Percentiles rank a stretch among this genome's conserved stretches.
Evolutionary conservation across 2,329 filamentous ascomycete species (phyloP).

Genomic region (Colletotrichum navitas): DNA sequence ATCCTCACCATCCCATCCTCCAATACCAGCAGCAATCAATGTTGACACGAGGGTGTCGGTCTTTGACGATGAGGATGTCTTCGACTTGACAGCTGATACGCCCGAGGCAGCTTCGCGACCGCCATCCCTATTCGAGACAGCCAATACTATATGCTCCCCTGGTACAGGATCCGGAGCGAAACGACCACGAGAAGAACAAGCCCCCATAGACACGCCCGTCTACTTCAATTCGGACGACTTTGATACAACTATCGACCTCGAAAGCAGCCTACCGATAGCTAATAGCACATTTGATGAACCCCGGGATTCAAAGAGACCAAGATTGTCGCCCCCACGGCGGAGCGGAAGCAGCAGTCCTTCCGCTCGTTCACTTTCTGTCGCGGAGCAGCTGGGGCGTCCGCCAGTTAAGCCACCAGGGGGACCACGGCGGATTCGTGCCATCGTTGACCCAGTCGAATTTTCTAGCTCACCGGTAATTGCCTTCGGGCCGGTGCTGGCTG

Average conservation of each 20-base stretch:
- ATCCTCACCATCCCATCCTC: conserved; percentile 16
- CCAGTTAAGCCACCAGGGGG: background rate
- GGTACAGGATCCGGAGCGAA: background rate
- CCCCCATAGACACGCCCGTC: conserved; percentile 41
- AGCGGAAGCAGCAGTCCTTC: background rate
- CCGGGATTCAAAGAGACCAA: conserved; percentile 49
- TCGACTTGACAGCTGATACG: conserved; percentile 42
- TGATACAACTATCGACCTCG: conserved; percentile 55
- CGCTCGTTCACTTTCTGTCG: conserved; percentile 11
- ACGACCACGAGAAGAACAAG: conserved; percentile 24
- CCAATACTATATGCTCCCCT: background rate
- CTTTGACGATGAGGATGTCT: conserved; percentile 37
- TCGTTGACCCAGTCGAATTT: conserved; percentile 51
- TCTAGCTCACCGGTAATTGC: conserved; percentile 51
- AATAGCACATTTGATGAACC: conserved; percentile 36
- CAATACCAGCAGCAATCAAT: background rate
- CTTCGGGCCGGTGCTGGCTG: background rate
- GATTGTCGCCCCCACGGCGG: conserved; percentile 43
- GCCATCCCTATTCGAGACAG: background rate
- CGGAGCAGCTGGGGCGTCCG: background rate
- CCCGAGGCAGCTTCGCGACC: background rate
- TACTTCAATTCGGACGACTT: conserved; percentile 57
- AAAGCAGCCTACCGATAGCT: conserved; percentile 34
- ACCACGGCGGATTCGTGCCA: background rate
- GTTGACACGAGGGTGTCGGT: background rate